These are phyloP conservation scores for Teratosphaeriaceae sp. DNA, from an alignment of 2,329 filamentous ascomycete genomes.

Conservation along the genomic window DNA sequence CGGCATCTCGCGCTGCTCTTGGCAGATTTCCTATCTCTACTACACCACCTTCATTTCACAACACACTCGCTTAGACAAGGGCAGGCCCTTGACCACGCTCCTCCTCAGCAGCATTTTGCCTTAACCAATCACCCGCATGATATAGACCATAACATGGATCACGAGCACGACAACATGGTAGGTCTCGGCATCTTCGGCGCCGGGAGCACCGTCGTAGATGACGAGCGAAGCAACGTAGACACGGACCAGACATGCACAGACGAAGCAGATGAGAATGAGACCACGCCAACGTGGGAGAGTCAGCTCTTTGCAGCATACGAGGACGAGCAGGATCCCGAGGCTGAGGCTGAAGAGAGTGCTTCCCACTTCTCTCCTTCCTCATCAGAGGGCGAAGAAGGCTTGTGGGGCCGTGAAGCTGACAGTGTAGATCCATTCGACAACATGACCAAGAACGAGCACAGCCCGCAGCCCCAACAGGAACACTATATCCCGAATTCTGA, in stretches of 20 bases:
- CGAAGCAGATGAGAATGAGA: not conserved
- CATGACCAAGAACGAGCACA: too few species aligned
- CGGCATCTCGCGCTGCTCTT: not conserved
- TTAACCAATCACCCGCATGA: not conserved
- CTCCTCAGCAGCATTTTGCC: not conserved
- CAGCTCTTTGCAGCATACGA: not conserved
- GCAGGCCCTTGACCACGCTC: slow-evolving; percentile 1
- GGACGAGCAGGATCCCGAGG: not conserved
- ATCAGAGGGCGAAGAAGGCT: not conserved
- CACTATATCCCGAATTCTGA: too few species aligned
- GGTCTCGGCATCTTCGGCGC: slow-evolving; percentile 1
- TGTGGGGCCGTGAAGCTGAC: too few species aligned
- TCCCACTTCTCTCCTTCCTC: not conserved
- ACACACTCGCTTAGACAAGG: not conserved
- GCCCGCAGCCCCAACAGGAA: too few species aligned
- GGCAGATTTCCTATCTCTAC: not conserved
- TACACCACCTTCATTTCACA: not conserved
- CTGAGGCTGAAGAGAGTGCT: not conserved
- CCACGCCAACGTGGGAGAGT: not conserved
- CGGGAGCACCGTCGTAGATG: not conserved
- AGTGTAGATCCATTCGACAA: too few species aligned
- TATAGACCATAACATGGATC: not conserved
- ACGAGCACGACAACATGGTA: not conserved
- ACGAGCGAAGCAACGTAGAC: not conserved
- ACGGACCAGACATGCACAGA: not conserved